Evolutionary conservation across 2,329 filamentous ascomycete genomes (phyloP).

Genomic region (Fusarium musae): DNA sequence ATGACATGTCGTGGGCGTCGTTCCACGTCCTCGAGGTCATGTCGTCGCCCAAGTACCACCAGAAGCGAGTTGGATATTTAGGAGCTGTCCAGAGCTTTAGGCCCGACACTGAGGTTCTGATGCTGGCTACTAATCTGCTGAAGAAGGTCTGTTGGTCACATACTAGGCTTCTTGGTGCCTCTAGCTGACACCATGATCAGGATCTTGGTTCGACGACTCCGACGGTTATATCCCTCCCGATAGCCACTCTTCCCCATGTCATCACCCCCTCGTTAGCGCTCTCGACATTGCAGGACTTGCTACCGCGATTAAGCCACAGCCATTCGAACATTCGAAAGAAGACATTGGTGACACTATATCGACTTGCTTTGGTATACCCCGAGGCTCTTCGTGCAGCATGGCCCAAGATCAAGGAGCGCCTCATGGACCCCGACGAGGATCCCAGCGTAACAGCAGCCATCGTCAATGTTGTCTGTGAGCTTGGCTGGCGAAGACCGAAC

Average conservation of each 20-base stretch:
- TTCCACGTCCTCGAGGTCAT: slow-evolving; percentile 99
- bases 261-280: slow-evolving; percentile 93
- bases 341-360: slow-evolving; percentile 92
- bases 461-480: slow-evolving; percentile 95
- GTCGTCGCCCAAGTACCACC: slow-evolving; percentile 93
- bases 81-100: slow-evolving; percentile 96
- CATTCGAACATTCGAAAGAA: slow-evolving; percentile 91
- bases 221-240: slow-evolving; percentile 84
- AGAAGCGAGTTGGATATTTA: slow-evolving; percentile 95
- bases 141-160: slow-evolving; percentile 75
- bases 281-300: slow-evolving; percentile 85
- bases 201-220: slow-evolving; percentile 79
- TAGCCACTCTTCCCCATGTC: slow-evolving; percentile 91
- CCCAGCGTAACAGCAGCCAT: slow-evolving; percentile 94
- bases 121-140: slow-evolving; percentile 95
- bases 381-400: slow-evolving; percentile 92
- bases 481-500: slow-evolving; percentile 92
- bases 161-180: not conserved
- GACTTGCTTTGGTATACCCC: slow-evolving; percentile 94
- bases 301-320: slow-evolving; percentile 88
- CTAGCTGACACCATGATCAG: slow-evolving; percentile 43
- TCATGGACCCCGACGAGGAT: slow-evolving; percentile 91
- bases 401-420: slow-evolving; percentile 95
- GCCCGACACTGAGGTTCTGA: slow-evolving; percentile 94
- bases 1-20: slow-evolving; percentile 99